These are phyloP conservation scores for Coffea humblotiana DNA, from an alignment of 305 asterid genomes.

Conservation along the genomic window DNA sequence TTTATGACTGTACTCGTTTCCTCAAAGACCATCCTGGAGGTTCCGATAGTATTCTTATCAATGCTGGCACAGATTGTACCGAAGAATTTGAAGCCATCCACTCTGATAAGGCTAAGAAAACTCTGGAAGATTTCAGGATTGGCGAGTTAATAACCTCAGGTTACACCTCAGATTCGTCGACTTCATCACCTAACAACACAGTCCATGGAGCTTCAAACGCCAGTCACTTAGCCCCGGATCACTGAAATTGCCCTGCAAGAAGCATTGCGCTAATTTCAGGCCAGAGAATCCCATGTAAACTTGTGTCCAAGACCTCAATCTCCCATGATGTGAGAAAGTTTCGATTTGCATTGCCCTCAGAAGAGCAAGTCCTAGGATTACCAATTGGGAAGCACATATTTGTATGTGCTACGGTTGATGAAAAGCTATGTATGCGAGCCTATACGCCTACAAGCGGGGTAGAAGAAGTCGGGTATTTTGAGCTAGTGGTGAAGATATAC, in stretches of 20 bases:
- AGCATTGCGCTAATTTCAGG: slow-evolving; percentile 60
- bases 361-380: slow-evolving; percentile 66
- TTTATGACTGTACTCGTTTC: slow-evolving; percentile 76
- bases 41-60: slow-evolving; percentile 79
- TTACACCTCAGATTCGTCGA: slow-evolving; percentile 53
- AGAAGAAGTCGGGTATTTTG: slow-evolving; percentile 66
- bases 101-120: slow-evolving; percentile 73
- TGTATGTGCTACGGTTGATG: slow-evolving; percentile 59
- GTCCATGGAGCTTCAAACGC: slow-evolving; percentile 60
- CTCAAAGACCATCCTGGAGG: slow-evolving; percentile 93
- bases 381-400: slow-evolving; percentile 87
- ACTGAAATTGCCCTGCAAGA: slow-evolving; percentile 38
- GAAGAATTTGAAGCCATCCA: slow-evolving; percentile 95
- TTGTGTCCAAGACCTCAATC: slow-evolving; percentile 47
- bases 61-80: slow-evolving; percentile 86
- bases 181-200: slow-evolving; percentile 64
- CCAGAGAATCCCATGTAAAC: slow-evolving; percentile 68
- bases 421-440: slow-evolving; percentile 87
- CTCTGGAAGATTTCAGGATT: slow-evolving; percentile 69
- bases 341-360: slow-evolving; percentile 63
- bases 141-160: slow-evolving; percentile 78
- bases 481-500: slow-evolving; percentile 72
- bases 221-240: slow-evolving; percentile 39
- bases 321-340: slow-evolving; percentile 70
- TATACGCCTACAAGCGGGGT: slow-evolving; percentile 77